Evolutionary conservation across 2,329 filamentous ascomycete genomes (phyloP).

Genomic region (Aspergillus calidoustus): DNA sequence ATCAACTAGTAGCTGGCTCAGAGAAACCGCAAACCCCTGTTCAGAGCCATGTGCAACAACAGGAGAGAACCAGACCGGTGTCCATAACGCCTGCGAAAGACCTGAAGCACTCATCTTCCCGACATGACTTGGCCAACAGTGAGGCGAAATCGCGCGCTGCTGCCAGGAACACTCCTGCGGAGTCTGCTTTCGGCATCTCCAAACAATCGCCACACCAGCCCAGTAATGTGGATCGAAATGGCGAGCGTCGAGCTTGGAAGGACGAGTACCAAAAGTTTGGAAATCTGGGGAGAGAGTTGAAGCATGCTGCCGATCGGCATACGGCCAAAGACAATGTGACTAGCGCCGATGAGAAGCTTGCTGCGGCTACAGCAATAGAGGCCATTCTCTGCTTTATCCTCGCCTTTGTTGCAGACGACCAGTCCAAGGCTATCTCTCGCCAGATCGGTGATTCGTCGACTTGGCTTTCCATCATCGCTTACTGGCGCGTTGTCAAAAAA

Average conservation of each 20-base stretch:
- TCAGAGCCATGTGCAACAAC: constrained; percentile 34
- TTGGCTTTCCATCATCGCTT: constrained; percentile 54
- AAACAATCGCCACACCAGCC: constrained; percentile 36
- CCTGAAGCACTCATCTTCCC: constrained; percentile 41
- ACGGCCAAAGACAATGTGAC: constrained; percentile 37
- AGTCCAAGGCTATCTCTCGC: constrained; percentile 41
- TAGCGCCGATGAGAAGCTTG: constrained; percentile 40
- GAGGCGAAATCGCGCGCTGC: constrained; percentile 46
- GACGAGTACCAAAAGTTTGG: constrained; percentile 49
- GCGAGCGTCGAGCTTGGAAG: constrained; percentile 48
- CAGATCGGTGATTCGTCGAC: constrained; percentile 45
- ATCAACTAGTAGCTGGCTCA: constrained; percentile 29
- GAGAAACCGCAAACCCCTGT: constrained; percentile 45
- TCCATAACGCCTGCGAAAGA: constrained; percentile 52
- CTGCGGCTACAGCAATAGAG: constrained; percentile 48
- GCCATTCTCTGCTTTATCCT: constrained; percentile 54
- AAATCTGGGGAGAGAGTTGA: constrained; percentile 50
- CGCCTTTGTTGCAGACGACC: constrained; percentile 50
- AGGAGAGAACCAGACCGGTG: constrained; percentile 31
- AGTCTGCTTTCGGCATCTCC: constrained; percentile 25
- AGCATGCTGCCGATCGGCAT: constrained; percentile 49
- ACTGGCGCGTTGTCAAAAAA: constrained; percentile 51
- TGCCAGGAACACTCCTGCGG: constrained; percentile 36
- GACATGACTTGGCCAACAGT: constrained; percentile 45
- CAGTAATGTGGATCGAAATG: constrained; percentile 33